phyloP scores from a whole-genome alignment of 345 rosid species.

The Eucalyptus erythrocorys region DNA sequence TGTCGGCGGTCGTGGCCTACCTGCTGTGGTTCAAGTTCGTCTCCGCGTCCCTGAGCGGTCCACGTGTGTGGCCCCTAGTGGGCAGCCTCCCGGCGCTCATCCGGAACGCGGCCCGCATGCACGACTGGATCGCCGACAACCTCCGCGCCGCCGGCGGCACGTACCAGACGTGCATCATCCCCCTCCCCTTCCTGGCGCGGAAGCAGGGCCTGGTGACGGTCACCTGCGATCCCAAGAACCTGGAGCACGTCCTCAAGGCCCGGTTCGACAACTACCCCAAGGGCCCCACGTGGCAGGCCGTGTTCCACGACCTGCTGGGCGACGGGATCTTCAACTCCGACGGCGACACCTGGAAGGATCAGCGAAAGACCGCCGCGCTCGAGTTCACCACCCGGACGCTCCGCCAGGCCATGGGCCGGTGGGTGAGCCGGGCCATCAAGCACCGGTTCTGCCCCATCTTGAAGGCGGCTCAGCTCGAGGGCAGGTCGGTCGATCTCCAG shows the following conservation, averaged over 20 bases:
- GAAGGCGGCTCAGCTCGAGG: constrained; percentile 14
- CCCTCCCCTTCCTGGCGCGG: constrained; percentile 20
- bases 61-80: constrained; percentile 36
- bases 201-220: constrained; percentile 40
- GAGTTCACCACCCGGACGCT: constrained; percentile 40
- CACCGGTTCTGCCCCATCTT: constrained; percentile 25
- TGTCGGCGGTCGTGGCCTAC: constrained; percentile 13
- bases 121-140: constrained; percentile 39
- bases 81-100: constrained; percentile 29
- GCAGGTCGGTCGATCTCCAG: constrained; percentile 22
- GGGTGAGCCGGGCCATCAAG: constrained; percentile 35
- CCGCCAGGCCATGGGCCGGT: constrained; percentile 43
- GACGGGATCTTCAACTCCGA: constrained; percentile 41
- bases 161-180: constrained; percentile 31
- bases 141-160: constrained; percentile 24
- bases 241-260: constrained; percentile 27
- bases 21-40: constrained; percentile 18
- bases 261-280: constrained; percentile 38
- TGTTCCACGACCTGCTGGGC: constrained; percentile 30
- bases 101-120: constrained; percentile 13
- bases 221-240: constrained; percentile 37
- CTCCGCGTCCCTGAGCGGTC: constrained; percentile 16
- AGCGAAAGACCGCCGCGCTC: constrained; percentile 36
- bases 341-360: constrained; percentile 33
- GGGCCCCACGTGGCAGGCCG: constrained; percentile 40